These are phyloP conservation scores for Pichia sp. DNA, from an alignment of 1,139 yeast genomes.

Conservation along the genomic window DNA sequence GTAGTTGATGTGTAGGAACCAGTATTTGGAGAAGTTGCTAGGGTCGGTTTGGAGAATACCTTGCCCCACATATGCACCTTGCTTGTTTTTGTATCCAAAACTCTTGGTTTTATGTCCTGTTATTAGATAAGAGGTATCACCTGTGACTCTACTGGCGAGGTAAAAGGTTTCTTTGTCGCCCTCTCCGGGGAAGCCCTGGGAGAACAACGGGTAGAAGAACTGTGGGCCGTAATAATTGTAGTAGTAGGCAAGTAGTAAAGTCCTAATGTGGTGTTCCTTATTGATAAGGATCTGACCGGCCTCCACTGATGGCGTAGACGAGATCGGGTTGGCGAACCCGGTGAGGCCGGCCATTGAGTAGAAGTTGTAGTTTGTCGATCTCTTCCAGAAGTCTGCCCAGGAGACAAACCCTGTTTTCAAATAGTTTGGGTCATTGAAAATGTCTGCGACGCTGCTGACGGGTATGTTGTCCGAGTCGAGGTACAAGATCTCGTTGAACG, in stretches of 20 bases:
- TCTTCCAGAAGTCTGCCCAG: conserved; percentile 75
- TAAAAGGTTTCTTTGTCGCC: conserved; percentile 33
- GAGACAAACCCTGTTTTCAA: conserved; percentile 38
- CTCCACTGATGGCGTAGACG: conserved; percentile 30
- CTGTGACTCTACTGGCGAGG: conserved; percentile 28
- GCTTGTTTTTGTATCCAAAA: conserved; percentile 27
- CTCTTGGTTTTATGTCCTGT: conserved; percentile 29
- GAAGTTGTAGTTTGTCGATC: conserved; percentile 53
- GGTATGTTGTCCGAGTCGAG: conserved; percentile 71
- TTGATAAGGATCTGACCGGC: conserved; percentile 32
- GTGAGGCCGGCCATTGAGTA: conserved; percentile 24
- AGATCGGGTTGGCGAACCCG: conserved; percentile 22
- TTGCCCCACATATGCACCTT: conserved; percentile 27
- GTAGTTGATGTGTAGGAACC: conserved; percentile 31
- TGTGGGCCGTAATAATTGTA: conserved; percentile 31
- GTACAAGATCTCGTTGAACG: conserved; percentile 57
- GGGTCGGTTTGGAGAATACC: conserved; percentile 31
- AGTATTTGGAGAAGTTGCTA: conserved; percentile 19
- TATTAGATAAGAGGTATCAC: conserved; percentile 26
- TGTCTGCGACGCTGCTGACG: conserved; percentile 45
- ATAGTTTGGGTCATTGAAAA: conserved; percentile 41
- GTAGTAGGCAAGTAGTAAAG: conserved; percentile 29
- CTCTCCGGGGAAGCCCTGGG: conserved; percentile 33
- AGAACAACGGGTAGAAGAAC: conserved; percentile 30
- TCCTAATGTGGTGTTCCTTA: conserved; percentile 28